Evolutionary conservation across 352 stramenopile species (phyloP), one percentile per base, ranked within the genome.

Genomic region (Globisporangium nunn): DNA sequence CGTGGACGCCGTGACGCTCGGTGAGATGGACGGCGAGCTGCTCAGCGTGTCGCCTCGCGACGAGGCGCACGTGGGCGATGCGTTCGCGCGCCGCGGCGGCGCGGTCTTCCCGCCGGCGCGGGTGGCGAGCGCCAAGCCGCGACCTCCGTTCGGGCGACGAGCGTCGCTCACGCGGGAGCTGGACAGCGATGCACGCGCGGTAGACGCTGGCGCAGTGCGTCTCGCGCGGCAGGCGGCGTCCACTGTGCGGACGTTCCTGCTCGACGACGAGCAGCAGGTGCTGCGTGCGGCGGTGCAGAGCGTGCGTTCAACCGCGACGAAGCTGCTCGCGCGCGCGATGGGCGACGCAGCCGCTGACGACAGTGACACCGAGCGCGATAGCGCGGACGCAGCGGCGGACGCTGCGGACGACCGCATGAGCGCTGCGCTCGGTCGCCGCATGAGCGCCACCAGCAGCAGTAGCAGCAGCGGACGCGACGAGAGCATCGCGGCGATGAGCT

Each of bases 21-120:
- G 82, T 10, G 82, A 92, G 66, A 73, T 88, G 48, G 62, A 76
- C 54, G 76, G 80, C 37, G 80, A 89, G 69, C 69, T 92, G 40
- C 82, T 87, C 63, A 88, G 77, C 61, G 75, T 90, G 18, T 75
- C 74, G 2, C 68, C 76, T 12, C 63, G 71, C 14, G 78, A 89
- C 50, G 68, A 85, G 41, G 56, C 67, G 12, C 78, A 83, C 54
- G 15, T 88, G 4, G 80, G 78, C 35, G 79, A 88, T 59, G 77
- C 72, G 45, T 91, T 87, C 51, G 65, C 88, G 31, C 75, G 77
- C 4, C 74, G 68, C 23, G 81, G 81, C 18, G 81, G 81, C 8
- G 45, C 64, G 17, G 78, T 86, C 10, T 79, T 88, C 50, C 61
- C 73, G 6, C 68, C 75, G 1, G 78, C 75, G 61, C 78, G 74